Percentiles rank a stretch among this genome's conserved stretches.
Evolutionary conservation across 2,329 filamentous ascomycete genomes (phyloP).

Genomic region (Tolypocladium inflatum): DNA sequence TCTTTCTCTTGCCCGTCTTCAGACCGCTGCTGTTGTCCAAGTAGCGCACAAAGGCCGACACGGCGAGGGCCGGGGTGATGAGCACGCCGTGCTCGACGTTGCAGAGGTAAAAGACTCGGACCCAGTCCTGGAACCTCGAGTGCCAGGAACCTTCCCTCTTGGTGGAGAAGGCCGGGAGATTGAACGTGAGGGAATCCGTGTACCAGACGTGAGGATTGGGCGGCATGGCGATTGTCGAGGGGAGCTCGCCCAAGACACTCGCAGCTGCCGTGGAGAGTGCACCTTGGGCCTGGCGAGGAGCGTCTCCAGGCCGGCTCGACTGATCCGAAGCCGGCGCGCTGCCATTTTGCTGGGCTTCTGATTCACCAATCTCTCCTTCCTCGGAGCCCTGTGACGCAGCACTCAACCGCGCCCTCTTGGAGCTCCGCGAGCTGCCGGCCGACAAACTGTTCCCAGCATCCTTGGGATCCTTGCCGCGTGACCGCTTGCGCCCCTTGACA

Average conservation of each 20-base stretch:
- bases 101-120: slow-evolving; percentile 16
- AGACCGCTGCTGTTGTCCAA: slow-evolving; percentile 19
- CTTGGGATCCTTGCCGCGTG: background rate
- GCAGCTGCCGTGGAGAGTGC: background rate
- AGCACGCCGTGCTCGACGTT: slow-evolving; percentile 13
- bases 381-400: slow-evolving; percentile 12
- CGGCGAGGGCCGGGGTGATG: slow-evolving; percentile 13
- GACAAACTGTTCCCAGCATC: background rate
- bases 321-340: background rate
- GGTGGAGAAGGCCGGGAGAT: slow-evolving; percentile 16
- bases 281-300: background rate
- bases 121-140: slow-evolving; percentile 25
- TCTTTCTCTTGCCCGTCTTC: slow-evolving; percentile 20
- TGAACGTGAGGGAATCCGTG: slow-evolving; percentile 11
- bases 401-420: slow-evolving; percentile 12
- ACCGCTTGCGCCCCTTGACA: background rate
- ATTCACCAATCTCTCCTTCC: slow-evolving; percentile 23
- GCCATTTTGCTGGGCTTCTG: background rate
- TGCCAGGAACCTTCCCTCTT: slow-evolving; percentile 22
- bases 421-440: background rate
- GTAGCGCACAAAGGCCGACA: slow-evolving; percentile 19
- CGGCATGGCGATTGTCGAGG: slow-evolving; percentile 9
- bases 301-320: background rate
- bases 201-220: slow-evolving; percentile 11
- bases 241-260: background rate